Base-by-base conservation (phyloP, 202 grass and related monocot species). In the Brachypodium distachyon region DNA sequence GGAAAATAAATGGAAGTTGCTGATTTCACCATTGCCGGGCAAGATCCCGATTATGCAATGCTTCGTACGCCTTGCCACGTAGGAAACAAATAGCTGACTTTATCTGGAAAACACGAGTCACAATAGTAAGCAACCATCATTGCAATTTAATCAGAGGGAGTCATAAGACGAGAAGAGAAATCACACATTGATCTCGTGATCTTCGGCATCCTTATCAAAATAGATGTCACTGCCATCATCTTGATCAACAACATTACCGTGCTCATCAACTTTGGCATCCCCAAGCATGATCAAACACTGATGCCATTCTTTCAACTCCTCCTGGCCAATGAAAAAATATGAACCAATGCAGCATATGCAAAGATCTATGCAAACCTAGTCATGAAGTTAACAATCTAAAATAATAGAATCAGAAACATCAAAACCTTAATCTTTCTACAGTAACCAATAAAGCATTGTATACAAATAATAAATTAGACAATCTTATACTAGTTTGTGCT, bases 271-370 rank as follows among this genome's bases (percentile, higher is more conserved):
- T 88, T 99, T 99, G 13, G 96, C 92, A 83, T 99, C 92, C 21
- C 96, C 91, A 33, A 99, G 92, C 92, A 99, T 99, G 39, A 89
- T 82, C 53, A 98, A 73, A 84, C 96, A 98, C 73, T 98, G 87
- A 81, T 98, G 89, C 96, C 96, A 98, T 76, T 98, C 96, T 91
- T 98, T 95, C 81, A 98, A 57, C 39, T 98, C 91, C 77, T 95
- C 96, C 87, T 95, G 76, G 63, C 22, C 53, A 68, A 72, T 27
- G 9, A 69, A 86, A 64, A 37, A 26, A 77, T 41, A 42, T 69
- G 48, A 76, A 36, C 18, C 17, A 27, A 37, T 29, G 32, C 26
- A 62, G 36, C 50, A 32, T 11, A 67, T 14, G 13, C n/a, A 48
- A 67, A 80, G 12, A 63, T 63, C 6, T 61, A 73, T 47, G 40